Base-by-base conservation (phyloP, 257 asterid species). In the Parsonsia alboflavescens region DNA sequence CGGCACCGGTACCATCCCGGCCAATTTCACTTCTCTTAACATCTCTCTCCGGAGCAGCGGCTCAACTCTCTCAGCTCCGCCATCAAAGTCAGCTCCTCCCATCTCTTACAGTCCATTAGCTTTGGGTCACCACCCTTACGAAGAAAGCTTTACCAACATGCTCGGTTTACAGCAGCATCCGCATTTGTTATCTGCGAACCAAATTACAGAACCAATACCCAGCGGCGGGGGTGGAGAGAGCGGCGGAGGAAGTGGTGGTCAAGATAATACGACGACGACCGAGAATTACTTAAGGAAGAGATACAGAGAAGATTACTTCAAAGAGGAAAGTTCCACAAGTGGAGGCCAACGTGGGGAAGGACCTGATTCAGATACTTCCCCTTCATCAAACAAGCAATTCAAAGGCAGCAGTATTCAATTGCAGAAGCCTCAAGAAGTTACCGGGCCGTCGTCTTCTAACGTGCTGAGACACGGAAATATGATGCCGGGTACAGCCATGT, bases 1-100 rank as follows among this genome's bases (percentile, higher is more conserved):
- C 15, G 97, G 96, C 1, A 91, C 97, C 24, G 97, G 97, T 15
- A 90, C 95, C 3, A 89, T 90, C 26, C 97, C 97, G 45, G 95
- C 95, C 1, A 89, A 89, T 59, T 89, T 84, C 73, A 84, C 92
- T 2, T 82, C 91, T 0, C 89, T 89, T 0, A 91, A 89, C 76
- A 84, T 89, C 67, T 85, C 97, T 6, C 82, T 85, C 30, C 80
- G 96, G 2, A 89, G 93, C 87, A 85, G 92, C 78, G 93, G 96
- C 81, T 76, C 92, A 17, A 81, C 87, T 0, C 76, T 87, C 5
- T 85, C 91, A 6, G 93, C 93, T 19, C 96, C 88, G 33, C 88
- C 90, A 5, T 83, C 97, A 0, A 90, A 70, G 12, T 50, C 74
- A 7, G 66, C 54, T 48, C 53, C 63, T 46, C 50, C 48, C 80